Conservation (phyloP, 768 basidiomycete species). For the Pleurotus tuber-regium region DNA sequence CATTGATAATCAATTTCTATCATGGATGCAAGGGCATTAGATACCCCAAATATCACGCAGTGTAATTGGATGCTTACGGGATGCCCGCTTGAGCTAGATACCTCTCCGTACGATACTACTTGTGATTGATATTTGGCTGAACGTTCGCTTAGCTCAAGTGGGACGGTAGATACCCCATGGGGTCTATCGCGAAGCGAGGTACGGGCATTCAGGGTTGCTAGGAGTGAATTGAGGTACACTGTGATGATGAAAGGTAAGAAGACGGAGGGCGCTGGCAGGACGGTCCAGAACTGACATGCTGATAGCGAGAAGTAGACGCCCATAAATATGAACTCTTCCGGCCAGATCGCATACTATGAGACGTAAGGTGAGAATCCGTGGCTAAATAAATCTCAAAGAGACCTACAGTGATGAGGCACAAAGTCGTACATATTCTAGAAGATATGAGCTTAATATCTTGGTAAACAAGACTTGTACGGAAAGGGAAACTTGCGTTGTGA, state of each 20-base stretch:
- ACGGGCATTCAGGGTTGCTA: constrained; percentile 23
- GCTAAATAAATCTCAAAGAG: not conserved
- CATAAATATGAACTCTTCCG: constrained; percentile 41
- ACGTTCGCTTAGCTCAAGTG: not conserved
- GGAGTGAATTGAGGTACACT: constrained; percentile 41
- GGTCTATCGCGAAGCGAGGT: constrained; percentile 9
- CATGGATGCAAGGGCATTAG: too few species aligned
- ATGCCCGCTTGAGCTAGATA: too few species aligned
- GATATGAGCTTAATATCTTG: not conserved
- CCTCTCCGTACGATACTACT: too few species aligned
- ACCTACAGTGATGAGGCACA: constrained; percentile 30
- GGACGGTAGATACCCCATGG: constrained; percentile 3
- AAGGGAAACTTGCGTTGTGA: not conserved
- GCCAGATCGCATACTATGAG: constrained; percentile 41
- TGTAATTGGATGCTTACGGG: too few species aligned
- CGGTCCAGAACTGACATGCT: constrained; percentile 38
- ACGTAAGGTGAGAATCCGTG: constrained; percentile 25
- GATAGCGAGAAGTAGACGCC: constrained; percentile 40
- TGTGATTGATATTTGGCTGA: not conserved
- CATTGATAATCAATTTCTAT: not conserved
- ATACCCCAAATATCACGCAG: too few species aligned
- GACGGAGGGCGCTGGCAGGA: not conserved
- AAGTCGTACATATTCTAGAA: constrained; percentile 14
- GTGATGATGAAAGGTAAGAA: not conserved
- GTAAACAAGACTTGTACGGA: constrained; percentile 9